Percentiles rank a stretch among this genome's conserved stretches.
Evolutionary conservation across 305 asterid species (phyloP).

Genomic region (Solanum hybrid): DNA sequence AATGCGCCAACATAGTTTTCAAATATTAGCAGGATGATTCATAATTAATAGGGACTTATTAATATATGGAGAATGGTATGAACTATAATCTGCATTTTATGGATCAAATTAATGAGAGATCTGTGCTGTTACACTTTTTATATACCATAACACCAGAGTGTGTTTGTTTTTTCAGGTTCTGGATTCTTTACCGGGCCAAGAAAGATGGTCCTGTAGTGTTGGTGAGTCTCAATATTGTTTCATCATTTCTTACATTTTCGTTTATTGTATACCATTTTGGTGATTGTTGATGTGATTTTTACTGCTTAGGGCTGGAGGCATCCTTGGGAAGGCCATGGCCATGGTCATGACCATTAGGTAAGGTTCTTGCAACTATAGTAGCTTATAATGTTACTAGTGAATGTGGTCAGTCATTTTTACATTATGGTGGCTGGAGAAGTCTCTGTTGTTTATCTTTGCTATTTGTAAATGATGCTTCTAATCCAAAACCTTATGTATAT

Average conservation of each 20-base stretch:
- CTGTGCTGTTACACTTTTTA: neutral
- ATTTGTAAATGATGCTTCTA: neutral
- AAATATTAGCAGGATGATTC: neutral
- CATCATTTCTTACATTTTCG: neutral
- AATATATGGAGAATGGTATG: neutral
- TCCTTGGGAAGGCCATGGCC: conserved; percentile 99
- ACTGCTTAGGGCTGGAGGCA: conserved; percentile 87
- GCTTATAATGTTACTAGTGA: neutral
- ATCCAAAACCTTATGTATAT: neutral
- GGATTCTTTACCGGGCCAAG: conserved; percentile 92
- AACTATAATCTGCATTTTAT: neutral
- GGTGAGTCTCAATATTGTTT: conserved; percentile 42
- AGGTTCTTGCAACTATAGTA: neutral
- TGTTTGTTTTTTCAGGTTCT: conserved; percentile 49
- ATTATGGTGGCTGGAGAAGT: neutral
- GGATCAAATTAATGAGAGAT: neutral
- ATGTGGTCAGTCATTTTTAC: neutral
- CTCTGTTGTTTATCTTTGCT: neutral
- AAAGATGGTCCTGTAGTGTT: conserved; percentile 92
- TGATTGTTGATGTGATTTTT: conserved; percentile 7
- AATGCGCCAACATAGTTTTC: neutral
- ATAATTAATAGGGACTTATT: neutral
- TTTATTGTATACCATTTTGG: neutral
- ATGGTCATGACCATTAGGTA: conserved; percentile 57
- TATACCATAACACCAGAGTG: neutral